Evolutionary conservation across 2,329 filamentous ascomycete species (phyloP).

Genomic region (Alternaria tenuissima): DNA sequence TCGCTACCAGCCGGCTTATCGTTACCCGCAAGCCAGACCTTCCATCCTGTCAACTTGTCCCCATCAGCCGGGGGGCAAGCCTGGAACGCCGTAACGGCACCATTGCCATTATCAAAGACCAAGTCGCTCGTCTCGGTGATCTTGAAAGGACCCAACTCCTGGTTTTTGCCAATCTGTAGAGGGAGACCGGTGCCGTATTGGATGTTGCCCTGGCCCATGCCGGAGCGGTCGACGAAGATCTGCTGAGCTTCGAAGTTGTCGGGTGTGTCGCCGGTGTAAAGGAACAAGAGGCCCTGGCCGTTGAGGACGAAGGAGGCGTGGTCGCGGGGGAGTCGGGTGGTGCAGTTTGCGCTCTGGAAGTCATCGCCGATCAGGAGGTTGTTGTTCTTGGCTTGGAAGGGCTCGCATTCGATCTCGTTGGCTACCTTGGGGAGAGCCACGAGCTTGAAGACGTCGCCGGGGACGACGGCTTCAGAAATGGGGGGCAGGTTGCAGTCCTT

Average conservation of each 20-base stretch:
- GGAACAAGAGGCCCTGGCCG: neutral
- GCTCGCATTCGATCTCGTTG: neutral
- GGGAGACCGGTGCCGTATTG: neutral
- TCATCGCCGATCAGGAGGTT: neutral
- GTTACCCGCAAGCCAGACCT: neutral
- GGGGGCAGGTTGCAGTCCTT: neutral
- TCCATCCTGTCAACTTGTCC: neutral
- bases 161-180: neutral
- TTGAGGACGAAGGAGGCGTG: neutral
- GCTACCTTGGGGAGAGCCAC: slow-evolving; percentile 3
- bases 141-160: neutral
- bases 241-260: neutral
- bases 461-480: neutral
- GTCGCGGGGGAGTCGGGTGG: neutral
- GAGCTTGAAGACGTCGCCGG: slow-evolving; percentile 6
- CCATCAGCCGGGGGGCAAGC: neutral
- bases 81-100: neutral
- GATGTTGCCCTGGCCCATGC: neutral
- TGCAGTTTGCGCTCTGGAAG: neutral
- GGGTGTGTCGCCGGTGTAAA: neutral
- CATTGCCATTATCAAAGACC: neutral
- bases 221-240: neutral
- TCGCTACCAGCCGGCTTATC: neutral
- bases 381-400: neutral
- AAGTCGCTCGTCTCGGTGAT: neutral